These are phyloP conservation scores for Yamadazyma nakazawae DNA, from an alignment of 805 yeast genomes.

Conservation along the genomic window DNA sequence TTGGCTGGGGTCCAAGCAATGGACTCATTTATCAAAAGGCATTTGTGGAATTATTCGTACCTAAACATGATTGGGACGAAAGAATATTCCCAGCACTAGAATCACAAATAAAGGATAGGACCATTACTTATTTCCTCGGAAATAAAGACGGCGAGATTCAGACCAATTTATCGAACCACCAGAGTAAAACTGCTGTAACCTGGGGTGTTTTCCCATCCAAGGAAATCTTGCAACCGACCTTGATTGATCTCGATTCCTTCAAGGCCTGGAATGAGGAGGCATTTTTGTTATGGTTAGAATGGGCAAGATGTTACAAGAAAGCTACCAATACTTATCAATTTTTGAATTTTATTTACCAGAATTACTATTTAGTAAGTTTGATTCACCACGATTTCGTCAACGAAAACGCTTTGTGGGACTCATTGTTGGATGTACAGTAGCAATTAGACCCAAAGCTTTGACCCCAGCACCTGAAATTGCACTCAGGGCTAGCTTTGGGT, in stretches of 20 bases:
- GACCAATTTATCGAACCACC: constrained; percentile 50
- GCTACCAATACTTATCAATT: constrained; percentile 55
- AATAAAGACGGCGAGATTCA: constrained; percentile 55
- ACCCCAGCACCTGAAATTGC: not conserved
- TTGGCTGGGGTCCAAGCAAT: constrained; percentile 96
- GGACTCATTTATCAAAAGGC: constrained; percentile 92
- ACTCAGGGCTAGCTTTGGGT: not conserved
- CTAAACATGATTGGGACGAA: constrained; percentile 64
- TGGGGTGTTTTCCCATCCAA: constrained; percentile 97
- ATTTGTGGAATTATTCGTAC: constrained; percentile 79
- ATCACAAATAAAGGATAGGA: constrained; percentile 31
- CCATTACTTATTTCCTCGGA: constrained; percentile 72
- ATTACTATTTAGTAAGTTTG: constrained; percentile 75
- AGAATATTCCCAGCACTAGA: constrained; percentile 52
- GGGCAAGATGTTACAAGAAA: constrained; percentile 79
- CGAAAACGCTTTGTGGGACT: constrained; percentile 74
- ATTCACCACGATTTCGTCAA: constrained; percentile 81
- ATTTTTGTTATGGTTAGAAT: constrained; percentile 83
- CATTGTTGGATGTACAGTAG: constrained; percentile 35
- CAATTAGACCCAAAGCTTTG: constrained; percentile 11
- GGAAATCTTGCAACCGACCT: constrained; percentile 87
- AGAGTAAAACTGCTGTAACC: constrained; percentile 77
- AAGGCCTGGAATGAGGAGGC: constrained; percentile 97
- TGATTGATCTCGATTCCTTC: constrained; percentile 88
- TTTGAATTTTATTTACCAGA: constrained; percentile 56